A percentile compares a stretch with the other conserved stretches of the same genome.
phyloP scores from a whole-genome alignment of 257 asterid species.

The Lycium ferocissimum region DNA sequence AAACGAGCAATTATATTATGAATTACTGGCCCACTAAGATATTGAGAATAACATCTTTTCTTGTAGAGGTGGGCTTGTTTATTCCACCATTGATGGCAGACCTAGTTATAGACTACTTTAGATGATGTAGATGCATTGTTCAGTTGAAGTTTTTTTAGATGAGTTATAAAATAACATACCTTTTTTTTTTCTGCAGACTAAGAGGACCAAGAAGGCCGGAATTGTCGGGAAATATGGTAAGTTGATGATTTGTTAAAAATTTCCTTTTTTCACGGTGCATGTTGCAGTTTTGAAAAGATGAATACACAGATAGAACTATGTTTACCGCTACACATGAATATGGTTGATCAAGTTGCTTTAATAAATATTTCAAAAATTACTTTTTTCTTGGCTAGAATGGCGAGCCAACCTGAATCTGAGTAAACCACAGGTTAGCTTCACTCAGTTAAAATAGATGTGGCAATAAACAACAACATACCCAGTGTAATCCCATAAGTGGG shows the following conservation, averaged over 20 bases:
- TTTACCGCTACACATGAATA: neutral
- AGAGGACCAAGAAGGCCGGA: slow-evolving; percentile 37
- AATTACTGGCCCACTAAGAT: neutral
- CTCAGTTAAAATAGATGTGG: neutral
- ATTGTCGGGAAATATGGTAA: slow-evolving; percentile 34
- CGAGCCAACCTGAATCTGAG: neutral
- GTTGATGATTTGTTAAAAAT: neutral
- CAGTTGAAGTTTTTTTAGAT: neutral
- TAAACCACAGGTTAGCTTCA: neutral
- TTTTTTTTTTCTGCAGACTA: slow-evolving; percentile 23
- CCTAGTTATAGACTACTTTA: neutral
- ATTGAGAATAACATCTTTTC: neutral
- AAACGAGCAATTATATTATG: neutral
- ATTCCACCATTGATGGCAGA: neutral
- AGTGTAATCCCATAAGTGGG: no score
- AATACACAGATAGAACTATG: neutral
- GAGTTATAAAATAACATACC: neutral
- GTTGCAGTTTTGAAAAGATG: neutral
- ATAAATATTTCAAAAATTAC: neutral
- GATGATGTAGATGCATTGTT: neutral
- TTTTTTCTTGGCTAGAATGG: neutral
- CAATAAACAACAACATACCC: no score
- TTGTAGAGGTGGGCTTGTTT: neutral
- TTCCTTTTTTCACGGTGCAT: neutral
- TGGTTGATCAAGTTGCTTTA: slow-evolving; percentile 13